Evolutionary conservation across 1,284 basidiomycete species (phyloP).

Genomic region (Earliella scabrosa): DNA sequence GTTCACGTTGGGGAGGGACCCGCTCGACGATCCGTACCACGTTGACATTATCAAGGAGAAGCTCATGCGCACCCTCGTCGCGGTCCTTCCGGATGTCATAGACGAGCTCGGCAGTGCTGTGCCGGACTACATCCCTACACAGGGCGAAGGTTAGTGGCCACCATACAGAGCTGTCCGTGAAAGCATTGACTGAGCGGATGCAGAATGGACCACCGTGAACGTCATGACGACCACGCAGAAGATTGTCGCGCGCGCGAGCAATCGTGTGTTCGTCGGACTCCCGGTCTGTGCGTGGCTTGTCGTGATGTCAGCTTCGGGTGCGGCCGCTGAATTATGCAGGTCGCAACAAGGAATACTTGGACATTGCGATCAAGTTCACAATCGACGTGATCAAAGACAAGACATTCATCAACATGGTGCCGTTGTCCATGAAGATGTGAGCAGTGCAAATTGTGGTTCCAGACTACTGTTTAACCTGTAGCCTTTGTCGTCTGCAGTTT

Average conservation of each 20-base stretch:
- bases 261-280: slow-evolving; percentile 49
- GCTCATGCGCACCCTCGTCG: slow-evolving; percentile 27
- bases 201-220: slow-evolving; percentile 10
- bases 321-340: background rate
- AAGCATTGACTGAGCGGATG: background rate
- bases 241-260: slow-evolving; percentile 32
- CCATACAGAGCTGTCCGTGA: background rate
- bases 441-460: too few relatives aligned
- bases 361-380: slow-evolving; percentile 14
- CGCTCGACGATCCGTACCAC: slow-evolving; percentile 31
- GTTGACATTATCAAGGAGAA: slow-evolving; percentile 30
- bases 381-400: slow-evolving; percentile 14
- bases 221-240: slow-evolving; percentile 1
- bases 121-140: slow-evolving; percentile 20
- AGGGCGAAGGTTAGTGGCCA: slow-evolving; percentile 5
- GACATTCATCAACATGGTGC: slow-evolving; percentile 14
- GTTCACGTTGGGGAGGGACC: slow-evolving; percentile 27
- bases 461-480: too few relatives aligned
- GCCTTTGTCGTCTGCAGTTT: too few relatives aligned
- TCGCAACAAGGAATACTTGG: slow-evolving; percentile 18
- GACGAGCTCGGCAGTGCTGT: slow-evolving; percentile 32
- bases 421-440: slow-evolving; percentile 1
- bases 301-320: background rate
- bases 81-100: slow-evolving; percentile 27
- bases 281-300: slow-evolving; percentile 37